These are phyloP conservation scores for Linum lewisii DNA, from an alignment of 345 rosid species.

Conservation along the genomic window DNA sequence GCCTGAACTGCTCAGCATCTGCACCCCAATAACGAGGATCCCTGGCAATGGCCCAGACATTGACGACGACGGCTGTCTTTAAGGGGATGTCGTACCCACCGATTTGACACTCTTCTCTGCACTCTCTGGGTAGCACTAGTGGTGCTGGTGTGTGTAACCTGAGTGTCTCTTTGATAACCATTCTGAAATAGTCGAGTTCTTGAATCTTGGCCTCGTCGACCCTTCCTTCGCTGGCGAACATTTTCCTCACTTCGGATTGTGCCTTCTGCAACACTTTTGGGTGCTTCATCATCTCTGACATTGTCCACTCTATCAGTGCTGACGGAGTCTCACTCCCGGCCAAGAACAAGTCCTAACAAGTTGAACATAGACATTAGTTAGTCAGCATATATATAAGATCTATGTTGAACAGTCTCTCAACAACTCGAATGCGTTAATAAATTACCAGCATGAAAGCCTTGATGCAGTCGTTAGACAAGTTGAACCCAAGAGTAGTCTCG, in stretches of 20 bases:
- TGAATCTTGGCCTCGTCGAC: constrained; percentile 4
- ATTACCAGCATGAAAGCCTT: background rate
- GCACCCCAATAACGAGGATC: constrained; percentile 9
- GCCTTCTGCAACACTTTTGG: constrained; percentile 12
- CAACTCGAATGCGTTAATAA: no score
- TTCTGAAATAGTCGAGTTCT: background rate
- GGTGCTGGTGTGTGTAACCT: constrained; percentile 11
- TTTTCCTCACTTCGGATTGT: constrained; percentile 10
- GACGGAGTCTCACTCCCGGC: constrained; percentile 15
- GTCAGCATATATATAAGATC: background rate
- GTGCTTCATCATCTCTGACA: constrained; percentile 10
- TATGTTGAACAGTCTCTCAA: no score
- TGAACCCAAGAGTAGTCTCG: background rate
- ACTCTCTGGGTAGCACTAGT: constrained; percentile 10
- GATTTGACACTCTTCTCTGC: background rate
- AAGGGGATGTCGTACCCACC: constrained; percentile 9
- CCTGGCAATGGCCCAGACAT: constrained; percentile 12
- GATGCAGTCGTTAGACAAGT: background rate
- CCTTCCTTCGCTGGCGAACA: background rate
- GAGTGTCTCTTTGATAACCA: constrained; percentile 11
- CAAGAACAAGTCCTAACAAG: constrained; percentile 7
- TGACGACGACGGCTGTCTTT: constrained; percentile 9
- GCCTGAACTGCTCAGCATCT: constrained; percentile 12
- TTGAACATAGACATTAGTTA: background rate
- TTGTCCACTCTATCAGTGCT: constrained; percentile 8